Percentiles rank a stretch among this genome's conserved stretches.
phyloP scores from a whole-genome alignment of 2,329 filamentous ascomycete genomes.

The Penicillium fuscoglaucum region DNA sequence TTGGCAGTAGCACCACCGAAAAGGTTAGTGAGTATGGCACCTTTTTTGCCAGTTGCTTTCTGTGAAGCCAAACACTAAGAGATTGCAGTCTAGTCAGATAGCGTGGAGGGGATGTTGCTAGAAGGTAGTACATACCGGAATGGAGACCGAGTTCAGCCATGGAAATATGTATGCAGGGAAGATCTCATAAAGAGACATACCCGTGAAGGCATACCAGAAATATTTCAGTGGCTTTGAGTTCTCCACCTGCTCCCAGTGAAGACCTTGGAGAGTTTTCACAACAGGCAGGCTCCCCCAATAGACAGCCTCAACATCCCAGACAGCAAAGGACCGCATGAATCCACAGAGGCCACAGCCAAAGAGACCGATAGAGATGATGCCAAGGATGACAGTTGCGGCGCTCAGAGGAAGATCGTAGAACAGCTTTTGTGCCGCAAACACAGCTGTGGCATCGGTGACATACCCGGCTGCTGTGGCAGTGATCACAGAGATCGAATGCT shows the following conservation, averaged over 20 bases:
- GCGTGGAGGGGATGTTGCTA: neutral
- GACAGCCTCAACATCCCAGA: constrained; percentile 58
- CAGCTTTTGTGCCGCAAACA: constrained; percentile 54
- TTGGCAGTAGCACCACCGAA: constrained; percentile 56
- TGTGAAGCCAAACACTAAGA: constrained; percentile 52
- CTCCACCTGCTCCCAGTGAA: constrained; percentile 56
- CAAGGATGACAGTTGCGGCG: constrained; percentile 50
- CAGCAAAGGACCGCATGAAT: constrained; percentile 54
- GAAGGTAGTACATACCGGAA: constrained; percentile 37
- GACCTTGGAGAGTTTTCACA: constrained; percentile 55
- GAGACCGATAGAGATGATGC: constrained; percentile 55
- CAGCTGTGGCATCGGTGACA: constrained; percentile 41
- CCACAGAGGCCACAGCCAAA: constrained; percentile 59
- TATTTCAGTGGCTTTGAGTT: constrained; percentile 53
- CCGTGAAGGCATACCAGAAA: constrained; percentile 54
- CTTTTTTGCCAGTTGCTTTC: constrained; percentile 51
- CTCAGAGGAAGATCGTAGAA: constrained; percentile 54
- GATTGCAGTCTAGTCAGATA: neutral
- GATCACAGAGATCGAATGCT: constrained; percentile 56
- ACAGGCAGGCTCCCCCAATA: constrained; percentile 57
- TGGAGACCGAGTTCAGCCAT: constrained; percentile 57
- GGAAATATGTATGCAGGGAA: constrained; percentile 58
- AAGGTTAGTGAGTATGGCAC: constrained; percentile 47
- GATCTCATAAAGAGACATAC: constrained; percentile 55
- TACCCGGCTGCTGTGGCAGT: constrained; percentile 57